These are phyloP conservation scores for Boletellus sp. DNA, from an alignment of 768 basidiomycete species.

Conservation along the genomic window DNA sequence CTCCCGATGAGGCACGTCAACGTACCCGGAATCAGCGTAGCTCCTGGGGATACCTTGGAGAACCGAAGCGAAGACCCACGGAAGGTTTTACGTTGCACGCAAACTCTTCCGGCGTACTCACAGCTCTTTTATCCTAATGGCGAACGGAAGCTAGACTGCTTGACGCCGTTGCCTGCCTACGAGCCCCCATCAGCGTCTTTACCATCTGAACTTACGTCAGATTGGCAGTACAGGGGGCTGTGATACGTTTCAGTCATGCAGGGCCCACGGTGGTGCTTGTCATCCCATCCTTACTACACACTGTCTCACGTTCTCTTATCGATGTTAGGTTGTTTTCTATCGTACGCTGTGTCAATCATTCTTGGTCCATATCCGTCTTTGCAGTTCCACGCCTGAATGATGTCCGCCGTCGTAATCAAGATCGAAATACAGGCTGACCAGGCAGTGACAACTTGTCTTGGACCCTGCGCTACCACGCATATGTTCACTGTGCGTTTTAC, in stretches of 20 bases:
- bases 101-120: constrained; percentile 66
- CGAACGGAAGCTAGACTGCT: constrained; percentile 65
- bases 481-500: not conserved
- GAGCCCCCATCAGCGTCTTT: constrained; percentile 36
- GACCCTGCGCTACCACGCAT: not conserved
- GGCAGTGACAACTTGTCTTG: not conserved
- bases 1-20: constrained; percentile 53
- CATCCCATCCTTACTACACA: not conserved
- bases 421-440: not conserved
- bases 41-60: constrained; percentile 1
- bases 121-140: constrained; percentile 75
- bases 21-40: constrained; percentile 27
- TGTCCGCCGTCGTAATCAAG: not conserved
- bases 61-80: constrained; percentile 5
- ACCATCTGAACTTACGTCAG: not conserved
- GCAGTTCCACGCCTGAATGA: not conserved
- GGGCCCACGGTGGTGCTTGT: not conserved
- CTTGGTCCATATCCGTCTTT: not conserved
- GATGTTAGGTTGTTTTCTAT: not conserved
- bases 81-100: constrained; percentile 19
- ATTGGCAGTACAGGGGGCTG: constrained; percentile 6
- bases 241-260: not conserved
- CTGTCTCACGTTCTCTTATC: not conserved
- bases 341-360: not conserved
- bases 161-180: constrained; percentile 61